Percentiles rank a stretch among this genome's conserved stretches.
Evolutionary conservation across 257 asterid species (phyloP).

Genomic region (Fraxinus quadrangulata): DNA sequence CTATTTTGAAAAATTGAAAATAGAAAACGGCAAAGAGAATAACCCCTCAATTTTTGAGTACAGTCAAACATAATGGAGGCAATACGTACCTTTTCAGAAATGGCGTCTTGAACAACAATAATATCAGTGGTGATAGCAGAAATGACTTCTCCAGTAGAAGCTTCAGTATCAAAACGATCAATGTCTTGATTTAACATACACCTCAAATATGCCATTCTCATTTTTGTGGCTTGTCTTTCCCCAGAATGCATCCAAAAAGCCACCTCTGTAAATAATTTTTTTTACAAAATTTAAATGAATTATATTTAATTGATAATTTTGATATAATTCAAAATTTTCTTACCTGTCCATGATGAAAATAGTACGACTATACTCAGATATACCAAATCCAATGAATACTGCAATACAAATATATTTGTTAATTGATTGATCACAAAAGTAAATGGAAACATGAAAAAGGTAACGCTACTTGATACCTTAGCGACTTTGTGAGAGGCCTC

Average conservation of each 20-base stretch:
- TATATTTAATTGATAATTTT: background rate
- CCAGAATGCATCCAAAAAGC: slow-evolving; percentile 98
- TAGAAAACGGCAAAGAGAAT: too few species aligned
- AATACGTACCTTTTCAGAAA: slow-evolving; percentile 78
- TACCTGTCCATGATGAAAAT: slow-evolving; percentile 95
- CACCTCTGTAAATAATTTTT: slow-evolving; percentile 57
- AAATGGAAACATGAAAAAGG: background rate
- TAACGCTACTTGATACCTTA: slow-evolving; percentile 37
- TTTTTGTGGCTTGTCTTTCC: slow-evolving; percentile 94
- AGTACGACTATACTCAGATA: slow-evolving; percentile 78
- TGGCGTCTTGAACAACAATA: slow-evolving; percentile 84
- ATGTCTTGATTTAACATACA: slow-evolving; percentile 84
- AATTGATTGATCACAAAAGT: background rate
- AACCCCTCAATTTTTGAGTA: too few species aligned
- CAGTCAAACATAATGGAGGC: too few species aligned
- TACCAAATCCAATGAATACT: slow-evolving; percentile 94
- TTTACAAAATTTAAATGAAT: background rate
- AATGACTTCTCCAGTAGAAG: slow-evolving; percentile 90
- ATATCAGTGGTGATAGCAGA: slow-evolving; percentile 85
- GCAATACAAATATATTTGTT: slow-evolving; percentile 30
- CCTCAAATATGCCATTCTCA: slow-evolving; percentile 89
- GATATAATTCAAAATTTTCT: background rate
- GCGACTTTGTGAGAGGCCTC: slow-evolving; percentile 86
- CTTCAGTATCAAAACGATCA: slow-evolving; percentile 76
- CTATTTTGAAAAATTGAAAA: too few species aligned